Percentiles rank a stretch among this genome's conserved stretches.
Evolutionary conservation across 2,329 filamentous ascomycete genomes (phyloP).

Genomic region (Sarocladium oryzae): DNA sequence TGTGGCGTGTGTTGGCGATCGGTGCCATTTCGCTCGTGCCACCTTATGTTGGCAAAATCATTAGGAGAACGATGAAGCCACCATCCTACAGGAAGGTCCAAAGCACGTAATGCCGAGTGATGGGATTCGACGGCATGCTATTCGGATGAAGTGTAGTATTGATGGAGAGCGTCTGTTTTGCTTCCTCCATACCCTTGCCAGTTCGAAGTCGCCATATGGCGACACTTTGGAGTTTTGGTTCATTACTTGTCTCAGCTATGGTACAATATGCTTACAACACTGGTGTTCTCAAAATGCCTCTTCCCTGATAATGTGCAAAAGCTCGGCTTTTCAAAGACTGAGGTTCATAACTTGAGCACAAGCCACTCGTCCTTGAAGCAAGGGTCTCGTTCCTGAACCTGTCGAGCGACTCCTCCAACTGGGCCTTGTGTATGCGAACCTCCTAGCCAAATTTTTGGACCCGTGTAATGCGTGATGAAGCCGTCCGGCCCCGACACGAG

Average conservation of each 20-base stretch:
- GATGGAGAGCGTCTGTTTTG: neutral
- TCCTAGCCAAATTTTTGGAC: slow-evolving; percentile 66
- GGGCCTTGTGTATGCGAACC: slow-evolving; percentile 71
- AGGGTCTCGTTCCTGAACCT: slow-evolving; percentile 44
- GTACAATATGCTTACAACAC: slow-evolving; percentile 1
- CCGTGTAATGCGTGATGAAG: slow-evolving; percentile 75
- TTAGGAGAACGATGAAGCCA: slow-evolving; percentile 78
- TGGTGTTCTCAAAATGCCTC: neutral
- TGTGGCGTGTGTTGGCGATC: slow-evolving; percentile 82
- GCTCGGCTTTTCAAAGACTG: neutral
- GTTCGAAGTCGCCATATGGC: neutral
- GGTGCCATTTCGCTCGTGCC: slow-evolving; percentile 75
- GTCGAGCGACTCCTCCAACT: slow-evolving; percentile 60
- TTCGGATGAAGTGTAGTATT: neutral
- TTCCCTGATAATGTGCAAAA: neutral
- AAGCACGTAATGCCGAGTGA: slow-evolving; percentile 43
- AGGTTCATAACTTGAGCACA: slow-evolving; percentile 42
- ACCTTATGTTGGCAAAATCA: slow-evolving; percentile 79
- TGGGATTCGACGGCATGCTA: neutral
- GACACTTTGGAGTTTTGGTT: neutral
- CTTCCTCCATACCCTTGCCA: slow-evolving; percentile 5
- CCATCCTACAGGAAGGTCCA: slow-evolving; percentile 93
- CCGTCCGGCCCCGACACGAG: slow-evolving; percentile 87
- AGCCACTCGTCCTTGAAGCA: slow-evolving; percentile 38
- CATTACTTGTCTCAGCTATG: slow-evolving; percentile 4